Evolutionary conservation across 1,284 basidiomycete species (phyloP).

Genomic region (Bjerkandera adusta): DNA sequence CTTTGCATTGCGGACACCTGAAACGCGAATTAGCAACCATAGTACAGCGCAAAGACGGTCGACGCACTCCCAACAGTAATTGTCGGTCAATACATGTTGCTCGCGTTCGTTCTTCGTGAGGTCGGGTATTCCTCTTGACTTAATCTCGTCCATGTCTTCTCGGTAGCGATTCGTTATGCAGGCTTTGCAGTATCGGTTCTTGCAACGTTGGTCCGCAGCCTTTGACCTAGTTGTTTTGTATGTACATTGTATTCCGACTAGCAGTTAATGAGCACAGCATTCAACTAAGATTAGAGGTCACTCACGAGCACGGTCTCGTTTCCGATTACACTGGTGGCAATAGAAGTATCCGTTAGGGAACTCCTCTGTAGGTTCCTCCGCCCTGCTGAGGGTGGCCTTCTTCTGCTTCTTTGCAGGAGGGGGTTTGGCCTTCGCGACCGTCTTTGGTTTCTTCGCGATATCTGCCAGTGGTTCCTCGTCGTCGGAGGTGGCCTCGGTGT

Average conservation of each 20-base stretch:
- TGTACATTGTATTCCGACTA: conserved; percentile 54
- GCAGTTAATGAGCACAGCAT: no score
- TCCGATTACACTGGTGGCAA: conserved; percentile 71
- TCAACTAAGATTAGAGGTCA: conserved; percentile 26
- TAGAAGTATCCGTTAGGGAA: conserved; percentile 41
- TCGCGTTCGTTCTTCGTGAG: conserved; percentile 24
- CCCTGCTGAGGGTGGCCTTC: conserved; percentile 5
- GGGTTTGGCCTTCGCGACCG: conserved; percentile 7
- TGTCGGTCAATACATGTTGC: conserved; percentile 36
- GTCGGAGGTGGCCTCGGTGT: conserved; percentile 12
- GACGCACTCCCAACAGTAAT: conserved; percentile 56
- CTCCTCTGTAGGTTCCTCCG: conserved; percentile 24
- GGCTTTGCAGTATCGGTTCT: conserved; percentile 54
- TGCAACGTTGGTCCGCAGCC: conserved; percentile 42
- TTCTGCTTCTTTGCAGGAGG: conserved; percentile 4
- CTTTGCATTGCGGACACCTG: conserved; percentile 69
- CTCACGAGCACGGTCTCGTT: conserved; percentile 50
- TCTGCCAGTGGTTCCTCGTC: conserved; percentile 16
- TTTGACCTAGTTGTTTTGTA: conserved; percentile 28
- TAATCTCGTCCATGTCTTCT: conserved; percentile 48
- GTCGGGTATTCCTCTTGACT: conserved; percentile 24
- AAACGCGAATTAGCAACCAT: conserved; percentile 1
- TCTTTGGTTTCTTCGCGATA: conserved; percentile 35
- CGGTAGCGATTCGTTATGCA: conserved; percentile 69
- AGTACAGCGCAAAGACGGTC: background rate